phyloP scores from a whole-genome alignment of 441 rosid genomes.

The Manihot esculenta region DNA sequence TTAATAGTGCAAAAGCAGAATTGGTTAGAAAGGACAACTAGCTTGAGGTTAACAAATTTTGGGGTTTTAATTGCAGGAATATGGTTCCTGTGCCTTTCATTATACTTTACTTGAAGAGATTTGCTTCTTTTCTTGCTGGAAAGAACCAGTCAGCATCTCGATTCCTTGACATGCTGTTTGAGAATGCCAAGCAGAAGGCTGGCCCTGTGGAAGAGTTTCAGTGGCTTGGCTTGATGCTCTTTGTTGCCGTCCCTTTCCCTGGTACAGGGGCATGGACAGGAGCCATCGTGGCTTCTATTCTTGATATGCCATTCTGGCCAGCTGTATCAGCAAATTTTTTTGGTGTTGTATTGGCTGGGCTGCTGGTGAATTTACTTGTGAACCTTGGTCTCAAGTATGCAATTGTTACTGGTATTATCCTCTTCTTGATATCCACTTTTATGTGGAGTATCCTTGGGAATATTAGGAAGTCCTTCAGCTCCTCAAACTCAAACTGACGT shows the following conservation, averaged over 20 bases:
- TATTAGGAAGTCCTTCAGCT: constrained; percentile 49
- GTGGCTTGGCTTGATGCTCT: constrained; percentile 94
- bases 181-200: constrained; percentile 74
- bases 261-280: constrained; percentile 99
- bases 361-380: constrained; percentile 76
- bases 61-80: constrained; percentile 50
- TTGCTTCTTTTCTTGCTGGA: constrained; percentile 71
- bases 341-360: constrained; percentile 82
- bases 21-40: neutral
- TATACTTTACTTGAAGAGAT: constrained; percentile 65
- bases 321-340: constrained; percentile 76
- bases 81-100: constrained; percentile 98
- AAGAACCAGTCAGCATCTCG: constrained; percentile 56
- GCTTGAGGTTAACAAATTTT: constrained; percentile 15
- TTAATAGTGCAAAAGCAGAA: constrained; percentile 5
- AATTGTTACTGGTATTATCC: constrained; percentile 53
- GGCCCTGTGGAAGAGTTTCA: constrained; percentile 88
- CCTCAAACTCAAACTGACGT: constrained; percentile 39
- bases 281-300: constrained; percentile 81
- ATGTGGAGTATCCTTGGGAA: constrained; percentile 80
- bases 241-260: constrained; percentile 94
- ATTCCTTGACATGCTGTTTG: constrained; percentile 56
- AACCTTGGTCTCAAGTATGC: constrained; percentile 86
- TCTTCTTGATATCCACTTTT: constrained; percentile 68
- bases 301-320: constrained; percentile 89